Percentiles rank a stretch among this genome's conserved stretches.
These are phyloP conservation scores for Dichotomopilus funicola DNA, from an alignment of 2,329 filamentous ascomycete genomes.

Conservation along the genomic window DNA sequence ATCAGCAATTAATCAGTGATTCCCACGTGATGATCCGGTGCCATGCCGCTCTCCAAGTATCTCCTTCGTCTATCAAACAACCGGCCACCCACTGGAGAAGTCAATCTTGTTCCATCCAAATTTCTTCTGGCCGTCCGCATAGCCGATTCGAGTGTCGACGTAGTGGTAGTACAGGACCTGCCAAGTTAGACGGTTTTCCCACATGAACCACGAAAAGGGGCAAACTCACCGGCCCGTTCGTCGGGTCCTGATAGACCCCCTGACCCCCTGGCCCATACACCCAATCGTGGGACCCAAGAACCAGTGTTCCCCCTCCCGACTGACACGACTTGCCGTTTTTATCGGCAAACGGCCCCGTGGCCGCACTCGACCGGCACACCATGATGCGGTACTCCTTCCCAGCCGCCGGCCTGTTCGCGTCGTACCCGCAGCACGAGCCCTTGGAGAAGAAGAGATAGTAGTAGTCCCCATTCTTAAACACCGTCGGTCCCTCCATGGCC, in stretches of 20 bases:
- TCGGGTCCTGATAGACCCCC: conserved; percentile 47
- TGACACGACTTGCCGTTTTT: conserved; percentile 45
- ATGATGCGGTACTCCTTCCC: conserved; percentile 57
- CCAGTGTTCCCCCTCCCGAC: conserved; percentile 49
- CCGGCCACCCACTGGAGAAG: conserved; percentile 18
- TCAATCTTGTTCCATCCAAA: conserved; percentile 20
- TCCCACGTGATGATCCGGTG: too few species aligned
- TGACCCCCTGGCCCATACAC: conserved; percentile 60
- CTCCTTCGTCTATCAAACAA: conserved; percentile 2
- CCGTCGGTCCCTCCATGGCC: conserved; percentile 46
- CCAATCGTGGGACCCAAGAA: conserved; percentile 50
- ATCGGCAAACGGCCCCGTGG: conserved; percentile 50
- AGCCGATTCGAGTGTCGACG: conserved; percentile 26
- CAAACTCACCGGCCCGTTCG: conserved; percentile 30
- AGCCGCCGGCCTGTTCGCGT: conserved; percentile 40
- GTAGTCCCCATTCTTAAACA: conserved; percentile 47
- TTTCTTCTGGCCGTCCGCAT: conserved; percentile 17
- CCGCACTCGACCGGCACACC: conserved; percentile 48
- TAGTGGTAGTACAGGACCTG: conserved; percentile 59
- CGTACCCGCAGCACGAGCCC: conserved; percentile 54
- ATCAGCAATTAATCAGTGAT: too few species aligned
- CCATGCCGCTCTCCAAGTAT: too few species aligned
- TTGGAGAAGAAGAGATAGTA: conserved; percentile 58
- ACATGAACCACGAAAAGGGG: background rate
- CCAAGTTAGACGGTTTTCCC: background rate